Base-by-base conservation (phyloP, 129 eudicot genomes). In the Artemisia tridentata region DNA sequence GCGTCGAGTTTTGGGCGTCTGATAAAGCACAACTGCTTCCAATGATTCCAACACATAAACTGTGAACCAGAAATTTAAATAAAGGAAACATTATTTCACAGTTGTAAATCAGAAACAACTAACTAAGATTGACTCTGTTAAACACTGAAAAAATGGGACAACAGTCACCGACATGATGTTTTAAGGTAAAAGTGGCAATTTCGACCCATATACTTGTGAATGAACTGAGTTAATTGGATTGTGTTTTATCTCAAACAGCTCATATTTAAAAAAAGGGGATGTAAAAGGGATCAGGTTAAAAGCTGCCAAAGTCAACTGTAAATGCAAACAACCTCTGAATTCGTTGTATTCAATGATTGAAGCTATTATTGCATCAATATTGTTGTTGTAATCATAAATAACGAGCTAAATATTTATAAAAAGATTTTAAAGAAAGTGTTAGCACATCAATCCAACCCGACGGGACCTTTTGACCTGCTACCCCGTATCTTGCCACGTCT, bases 21-120 rank as follows among this genome's bases (percentile, higher is more conserved):
- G 98, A 89, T 58, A 93, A 68, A 1, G 96, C 96, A 76, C 98
- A 93, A 79, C 98, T 93, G 86, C 98, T 93, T 76, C 98, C 98
- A 12, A 93, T 89, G 45, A 93, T 84, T 14, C 98, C 98, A 43
- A 93, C 98, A 75, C 98, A 93, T 50, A 93, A 73, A 63, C 98
- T 92, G 80, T 49, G 7, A 38, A 27, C 31, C 34, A 51, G 55
- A 34, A 66, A 25, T 8, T 54, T 38, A 21, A 10, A 49, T 23
- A 34, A 67, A 20, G 7, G n/a, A 55, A 47, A 56, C 25, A 17
- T 38, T 54, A 17, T 25, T 25, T 17, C 21, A 4, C 46, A 47
- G 51, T 15, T 71, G 15, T 45, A 27, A 2, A 71, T 19, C 59
- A 25, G 25, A 13, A 67, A 15, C 17, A 49, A 10, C 23, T 21